A percentile compares a stretch with the other conserved stretches of the same genome.
Conservation (phyloP, 1,284 basidiomycete species). For the Cystobasidiaceae sp. region DNA sequence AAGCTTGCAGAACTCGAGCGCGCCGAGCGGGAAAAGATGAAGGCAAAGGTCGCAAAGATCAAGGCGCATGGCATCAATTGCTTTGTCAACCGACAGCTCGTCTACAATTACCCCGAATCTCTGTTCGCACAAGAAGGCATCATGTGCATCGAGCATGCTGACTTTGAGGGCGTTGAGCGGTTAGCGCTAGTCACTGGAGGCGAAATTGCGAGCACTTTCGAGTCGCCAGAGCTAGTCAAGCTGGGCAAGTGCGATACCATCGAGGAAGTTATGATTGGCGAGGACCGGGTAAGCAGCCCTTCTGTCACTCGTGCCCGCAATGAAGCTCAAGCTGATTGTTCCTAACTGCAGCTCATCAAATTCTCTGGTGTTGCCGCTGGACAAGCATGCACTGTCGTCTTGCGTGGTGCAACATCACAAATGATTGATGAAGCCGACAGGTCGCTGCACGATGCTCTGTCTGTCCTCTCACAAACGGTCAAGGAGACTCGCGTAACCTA, state of each 20-base stretch:
- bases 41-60: constrained; percentile 92
- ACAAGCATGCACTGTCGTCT: constrained; percentile 96
- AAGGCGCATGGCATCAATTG: constrained; percentile 92
- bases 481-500: constrained; percentile 91
- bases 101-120: constrained; percentile 99
- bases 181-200: constrained; percentile 94
- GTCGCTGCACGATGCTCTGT: constrained; percentile 94
- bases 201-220: constrained; percentile 95
- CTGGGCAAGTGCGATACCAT: constrained; percentile 91
- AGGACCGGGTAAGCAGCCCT: constrained; percentile 72
- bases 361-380: constrained; percentile 98
- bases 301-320: background rate
- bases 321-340: background rate
- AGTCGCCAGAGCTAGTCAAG: constrained; percentile 86
- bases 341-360: constrained; percentile 75
- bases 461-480: constrained; percentile 94
- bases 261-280: constrained; percentile 98
- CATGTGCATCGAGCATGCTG: constrained; percentile 95
- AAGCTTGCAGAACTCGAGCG: constrained; percentile 92
- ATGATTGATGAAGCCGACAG: constrained; percentile 99
- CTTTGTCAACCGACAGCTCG: constrained; percentile 97
- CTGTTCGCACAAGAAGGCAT: constrained; percentile 90
- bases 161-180: constrained; percentile 98
- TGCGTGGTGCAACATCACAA: constrained; percentile 92
- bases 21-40: constrained; percentile 85